Evolutionary conservation across 495 filamentous ascomycete genomes (phyloP), one percentile per base, ranked within the genome.

Genomic region (Aspergillus avenaceus): DNA sequence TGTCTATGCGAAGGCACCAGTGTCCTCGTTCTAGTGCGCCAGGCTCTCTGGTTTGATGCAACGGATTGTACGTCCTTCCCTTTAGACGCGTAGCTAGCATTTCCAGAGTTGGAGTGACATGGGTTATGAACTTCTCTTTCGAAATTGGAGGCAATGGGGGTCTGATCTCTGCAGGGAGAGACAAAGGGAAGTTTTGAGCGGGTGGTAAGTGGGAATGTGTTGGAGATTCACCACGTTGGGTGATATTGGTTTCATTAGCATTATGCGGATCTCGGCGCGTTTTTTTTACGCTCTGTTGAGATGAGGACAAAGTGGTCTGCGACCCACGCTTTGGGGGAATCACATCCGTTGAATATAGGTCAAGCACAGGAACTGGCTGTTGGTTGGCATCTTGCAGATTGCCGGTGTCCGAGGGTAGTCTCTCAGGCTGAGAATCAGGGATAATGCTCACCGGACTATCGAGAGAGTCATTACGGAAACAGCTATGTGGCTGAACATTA

Each of bases 11-110:
- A 2, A 90, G 40, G 11, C 66, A 59, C 87, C 87, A 91, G 61
- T 86, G 78, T 14, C 87, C 87, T 24, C 87, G 68, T 58, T 91
- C 87, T 13, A 81, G 71, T 0, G 62, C 63, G 8, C 76, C 67
- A 0, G 87, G 67, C 0, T 58, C 54, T 5, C 87, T 77, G 3
- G 64, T 61, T 59, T 81, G 73, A 0, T 52, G 49, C n/a, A 49
- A 43, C 2, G 84, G 84, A n/a, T 55, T 70, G 59, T 76, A 88
- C 0, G 74, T 76, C 4, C 60, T 65, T 0, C 54, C 8, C 5
- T 75, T 67, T 31, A 86, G 74, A 8, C 82, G 76, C 3, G 54
- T 45, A 0, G 74, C 72, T 4, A 87, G 66, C 56, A 77, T 70
- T 3, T 64, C 55, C 12, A 88, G 74, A 7, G 74, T 69, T 8